Conservation (phyloP, 2,329 filamentous ascomycete genomes). For the Phialemonium atrogriseum region DNA sequence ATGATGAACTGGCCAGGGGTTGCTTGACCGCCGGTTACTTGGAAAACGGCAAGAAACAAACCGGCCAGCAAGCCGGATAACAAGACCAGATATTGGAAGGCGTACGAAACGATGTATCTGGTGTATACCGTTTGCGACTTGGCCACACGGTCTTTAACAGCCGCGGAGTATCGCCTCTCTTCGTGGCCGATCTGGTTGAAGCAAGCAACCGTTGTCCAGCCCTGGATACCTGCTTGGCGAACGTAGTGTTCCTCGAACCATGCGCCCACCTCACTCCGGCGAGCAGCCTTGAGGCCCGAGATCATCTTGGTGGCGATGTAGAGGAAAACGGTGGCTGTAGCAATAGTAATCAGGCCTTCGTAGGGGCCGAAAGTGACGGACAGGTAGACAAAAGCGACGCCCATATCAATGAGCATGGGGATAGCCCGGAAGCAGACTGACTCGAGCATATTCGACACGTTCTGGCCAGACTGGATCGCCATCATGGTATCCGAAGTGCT, state of each 20-base stretch:
- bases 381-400: constrained; percentile 51
- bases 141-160: constrained; percentile 32
- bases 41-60: constrained; percentile 52
- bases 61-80: constrained; percentile 61
- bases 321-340: constrained; percentile 48
- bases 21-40: constrained; percentile 53
- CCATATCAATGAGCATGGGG: constrained; percentile 53
- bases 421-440: constrained; percentile 48
- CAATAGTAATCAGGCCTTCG: constrained; percentile 53
- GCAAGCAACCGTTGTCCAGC: constrained; percentile 50
- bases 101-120: constrained; percentile 42
- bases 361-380: constrained; percentile 51
- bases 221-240: constrained; percentile 46
- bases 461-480: constrained; percentile 45
- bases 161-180: constrained; percentile 42
- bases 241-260: constrained; percentile 48
- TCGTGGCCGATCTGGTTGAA: constrained; percentile 54
- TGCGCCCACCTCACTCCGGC: constrained; percentile 42
- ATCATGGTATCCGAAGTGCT: constrained; percentile 50
- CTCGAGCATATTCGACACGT: constrained; percentile 48
- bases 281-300: constrained; percentile 36
- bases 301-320: constrained; percentile 46
- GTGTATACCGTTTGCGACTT: constrained; percentile 30
- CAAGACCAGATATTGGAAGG: constrained; percentile 54
- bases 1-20: constrained; percentile 62